Evolutionary conservation across 345 rosid species (phyloP), one percentile per base, ranked within the genome.

Genomic region (Rhizophora apiculata): DNA sequence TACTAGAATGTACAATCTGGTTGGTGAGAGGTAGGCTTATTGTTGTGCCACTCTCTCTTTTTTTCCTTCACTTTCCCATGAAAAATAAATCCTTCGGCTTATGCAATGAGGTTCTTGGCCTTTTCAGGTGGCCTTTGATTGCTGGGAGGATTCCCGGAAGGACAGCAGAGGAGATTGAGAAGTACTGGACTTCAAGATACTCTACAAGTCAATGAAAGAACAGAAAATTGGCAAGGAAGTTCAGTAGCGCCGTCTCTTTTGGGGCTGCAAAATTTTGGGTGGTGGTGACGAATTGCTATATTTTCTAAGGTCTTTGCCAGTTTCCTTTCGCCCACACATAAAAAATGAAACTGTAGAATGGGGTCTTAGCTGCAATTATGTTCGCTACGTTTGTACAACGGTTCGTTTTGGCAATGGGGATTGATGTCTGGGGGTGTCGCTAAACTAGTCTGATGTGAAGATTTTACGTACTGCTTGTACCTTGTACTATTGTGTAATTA

Each of bases 91-190:
- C 3, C 19, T 24, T 18, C 34, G 52, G 62, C 20, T 6, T 22
- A 19, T n/a, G 22, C 29, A 31, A 4, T 15, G 43, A 21, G 27
- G 7, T 2, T 26, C 10, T 29, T 72, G 13, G 21, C 36, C 32
- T 63, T 11, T 15, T n/a, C 57, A 85, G 88, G 79, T 85, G 89
- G 89, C 67, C 80, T 71, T 64, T 83, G 62, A 85, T 85, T 66
- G 86, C 85, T 13, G 86, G 86, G 67, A 83, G 89, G 71, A 85
- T 85, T 64, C 87, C 85, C 6, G 89, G 85, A 70, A 83, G 87
- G 76, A 73, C 84, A 63, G 85, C 85, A 11, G 83, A 85, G 74
- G 87, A 85, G 71, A 80, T 85, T 71, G 80, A 85, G 75, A 83
- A 81, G 73, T 81, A 79, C 67, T 85, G 87, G 89, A 83, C 84